phyloP scores from a whole-genome alignment of 2,329 filamentous ascomycete genomes.

The Ophiostoma triangulosporum region DNA sequence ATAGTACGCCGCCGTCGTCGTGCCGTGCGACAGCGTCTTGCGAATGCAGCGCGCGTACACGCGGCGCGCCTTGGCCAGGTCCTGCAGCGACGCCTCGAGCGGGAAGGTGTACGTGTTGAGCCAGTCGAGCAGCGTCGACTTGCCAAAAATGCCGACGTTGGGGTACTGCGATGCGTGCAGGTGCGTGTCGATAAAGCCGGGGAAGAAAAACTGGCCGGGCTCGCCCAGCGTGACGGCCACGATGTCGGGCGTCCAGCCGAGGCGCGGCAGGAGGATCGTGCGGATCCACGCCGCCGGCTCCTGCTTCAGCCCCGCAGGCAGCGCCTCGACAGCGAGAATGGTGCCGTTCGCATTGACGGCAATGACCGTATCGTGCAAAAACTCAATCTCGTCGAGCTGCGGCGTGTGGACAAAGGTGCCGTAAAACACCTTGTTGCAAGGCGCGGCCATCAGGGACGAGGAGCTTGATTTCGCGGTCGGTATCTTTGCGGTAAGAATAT shows the following conservation, averaged over 20 bases:
- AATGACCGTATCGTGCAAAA: conserved; percentile 35
- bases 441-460: not conserved
- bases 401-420: conserved; percentile 44
- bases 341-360: conserved; percentile 35
- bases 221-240: conserved; percentile 23
- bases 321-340: conserved; percentile 34
- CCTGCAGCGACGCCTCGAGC: conserved; percentile 63
- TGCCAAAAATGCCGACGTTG: conserved; percentile 87
- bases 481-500: not conserved
- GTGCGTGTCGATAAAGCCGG: conserved; percentile 82
- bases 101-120: conserved; percentile 91
- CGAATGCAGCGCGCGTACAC: conserved; percentile 70
- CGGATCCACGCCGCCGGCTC: conserved; percentile 12
- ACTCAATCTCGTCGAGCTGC: conserved; percentile 33
- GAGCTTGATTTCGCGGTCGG: not conserved
- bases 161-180: conserved; percentile 92
- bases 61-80: conserved; percentile 45
- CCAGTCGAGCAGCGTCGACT: conserved; percentile 86
- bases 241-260: conserved; percentile 31
- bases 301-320: not conserved
- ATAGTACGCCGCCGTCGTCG: conserved; percentile 89
- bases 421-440: conserved; percentile 28
- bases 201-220: conserved; percentile 63
- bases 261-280: conserved; percentile 23
- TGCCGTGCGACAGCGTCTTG: conserved; percentile 76